Evolutionary conservation across 805 yeast species (phyloP).

Genomic region (Barnettozyma sp.): DNA sequence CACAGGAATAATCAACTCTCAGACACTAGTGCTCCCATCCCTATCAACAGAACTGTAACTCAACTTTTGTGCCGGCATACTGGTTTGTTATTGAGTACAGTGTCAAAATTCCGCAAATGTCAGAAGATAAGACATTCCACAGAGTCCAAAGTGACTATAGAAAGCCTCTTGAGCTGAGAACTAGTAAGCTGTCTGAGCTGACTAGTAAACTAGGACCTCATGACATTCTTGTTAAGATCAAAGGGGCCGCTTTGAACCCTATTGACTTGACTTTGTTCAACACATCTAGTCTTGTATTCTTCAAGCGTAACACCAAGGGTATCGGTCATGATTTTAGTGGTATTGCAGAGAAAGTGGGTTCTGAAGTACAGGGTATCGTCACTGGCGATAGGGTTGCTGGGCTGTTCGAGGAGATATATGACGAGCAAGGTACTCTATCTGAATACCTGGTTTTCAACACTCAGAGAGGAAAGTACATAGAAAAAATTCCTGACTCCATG

Average conservation of each 20-base stretch:
- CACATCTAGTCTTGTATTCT: constrained; percentile 25
- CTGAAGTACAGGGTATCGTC: constrained; percentile 29
- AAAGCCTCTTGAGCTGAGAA: constrained; percentile 9
- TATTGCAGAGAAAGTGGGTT: constrained; percentile 44
- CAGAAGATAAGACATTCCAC: constrained; percentile 6
- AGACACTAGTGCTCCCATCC: no score
- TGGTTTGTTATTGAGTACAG: no score
- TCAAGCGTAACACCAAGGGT: constrained; percentile 25
- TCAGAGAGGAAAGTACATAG: constrained; percentile 22
- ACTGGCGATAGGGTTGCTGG: constrained; percentile 55
- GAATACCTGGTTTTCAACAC: constrained; percentile 32
- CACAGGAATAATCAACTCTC: no score
- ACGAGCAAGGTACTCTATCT: constrained; percentile 35
- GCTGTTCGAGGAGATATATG: constrained; percentile 24
- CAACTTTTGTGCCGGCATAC: no score
- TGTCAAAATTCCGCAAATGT: no score
- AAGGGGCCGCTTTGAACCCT: constrained; percentile 50
- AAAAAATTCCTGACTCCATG: constrained; percentile 36
- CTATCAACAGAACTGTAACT: no score
- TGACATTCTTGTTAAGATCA: constrained; percentile 40
- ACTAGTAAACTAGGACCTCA: constrained; percentile 29
- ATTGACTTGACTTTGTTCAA: constrained; percentile 43
- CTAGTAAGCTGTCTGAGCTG: constrained; percentile 17
- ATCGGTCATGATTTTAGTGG: constrained; percentile 52
- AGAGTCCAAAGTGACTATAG: constrained; percentile 17